A percentile compares a stretch with the other conserved stretches of the same genome.
phyloP scores from a whole-genome alignment of 2,329 filamentous ascomycete species.

The Pseudogymnoascus sp. region DNA sequence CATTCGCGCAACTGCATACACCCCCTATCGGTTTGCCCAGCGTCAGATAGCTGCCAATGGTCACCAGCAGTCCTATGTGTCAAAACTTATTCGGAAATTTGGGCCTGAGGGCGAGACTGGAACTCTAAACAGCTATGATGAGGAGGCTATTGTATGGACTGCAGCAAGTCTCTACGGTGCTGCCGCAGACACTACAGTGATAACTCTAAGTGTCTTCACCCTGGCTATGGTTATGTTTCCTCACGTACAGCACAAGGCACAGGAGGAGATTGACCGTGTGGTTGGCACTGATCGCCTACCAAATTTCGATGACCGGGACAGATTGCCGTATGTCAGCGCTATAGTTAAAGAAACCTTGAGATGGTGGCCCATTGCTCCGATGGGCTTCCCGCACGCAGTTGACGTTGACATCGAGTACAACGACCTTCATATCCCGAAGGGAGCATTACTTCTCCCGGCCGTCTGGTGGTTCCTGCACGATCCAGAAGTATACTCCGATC shows the following conservation, averaged over 20 bases:
- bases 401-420: conserved; percentile 49
- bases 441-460: conserved; percentile 28
- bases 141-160: conserved; percentile 16
- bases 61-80: conserved; percentile 14
- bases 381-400: conserved; percentile 48
- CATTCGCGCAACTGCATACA: conserved; percentile 12
- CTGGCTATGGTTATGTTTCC: conserved; percentile 15
- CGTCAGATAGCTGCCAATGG: conserved; percentile 11
- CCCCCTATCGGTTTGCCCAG: conserved; percentile 14
- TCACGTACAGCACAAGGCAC: conserved; percentile 22
- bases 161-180: conserved; percentile 12
- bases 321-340: conserved; percentile 39
- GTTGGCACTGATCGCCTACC: conserved; percentile 42
- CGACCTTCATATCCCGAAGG: conserved; percentile 48
- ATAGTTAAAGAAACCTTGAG: conserved; percentile 42
- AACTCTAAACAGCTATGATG: conserved; percentile 8
- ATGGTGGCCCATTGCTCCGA: conserved; percentile 39
- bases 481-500: conserved; percentile 33
- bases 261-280: conserved; percentile 41
- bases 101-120: not conserved
- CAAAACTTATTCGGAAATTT: conserved; percentile 14
- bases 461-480: conserved; percentile 21
- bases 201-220: conserved; percentile 16
- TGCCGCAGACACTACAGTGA: conserved; percentile 15
- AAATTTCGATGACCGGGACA: conserved; percentile 38